Conservation (phyloP, 202 grass and related monocot species). For the Elaeis oleifera region DNA sequence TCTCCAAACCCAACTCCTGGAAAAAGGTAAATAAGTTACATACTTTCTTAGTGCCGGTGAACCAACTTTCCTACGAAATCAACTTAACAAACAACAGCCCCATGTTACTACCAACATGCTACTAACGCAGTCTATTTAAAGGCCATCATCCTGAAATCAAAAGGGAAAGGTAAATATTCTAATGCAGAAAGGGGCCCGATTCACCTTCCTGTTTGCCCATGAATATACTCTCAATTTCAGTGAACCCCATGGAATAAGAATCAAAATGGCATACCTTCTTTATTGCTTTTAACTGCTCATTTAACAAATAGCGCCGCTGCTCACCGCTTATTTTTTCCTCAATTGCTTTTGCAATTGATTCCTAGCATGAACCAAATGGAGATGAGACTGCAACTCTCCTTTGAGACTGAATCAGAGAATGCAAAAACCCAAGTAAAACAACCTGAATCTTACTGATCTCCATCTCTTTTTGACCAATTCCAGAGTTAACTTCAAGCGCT, state of each 20-base stretch:
- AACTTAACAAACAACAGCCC: too few relatives aligned
- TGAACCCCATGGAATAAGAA: too few relatives aligned
- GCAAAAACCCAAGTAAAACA: background rate
- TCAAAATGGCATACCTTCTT: conserved; percentile 53
- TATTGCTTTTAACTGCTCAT: conserved; percentile 97
- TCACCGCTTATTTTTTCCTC: conserved; percentile 99
- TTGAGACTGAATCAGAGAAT: conserved; percentile 9
- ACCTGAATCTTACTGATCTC: conserved; percentile 99
- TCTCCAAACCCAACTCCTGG: conserved; percentile 94
- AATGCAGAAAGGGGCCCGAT: too few relatives aligned
- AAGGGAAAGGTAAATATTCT: too few relatives aligned
- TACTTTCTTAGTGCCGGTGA: background rate
- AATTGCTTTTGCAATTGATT: conserved; percentile 99
- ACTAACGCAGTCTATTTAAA: too few relatives aligned
- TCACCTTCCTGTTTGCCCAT: too few relatives aligned
- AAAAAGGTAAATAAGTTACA: background rate
- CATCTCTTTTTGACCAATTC: conserved; percentile 96
- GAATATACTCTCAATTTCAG: too few relatives aligned
- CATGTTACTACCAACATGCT: too few relatives aligned
- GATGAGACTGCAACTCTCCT: conserved; percentile 5
- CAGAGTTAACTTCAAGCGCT: conserved; percentile 85
- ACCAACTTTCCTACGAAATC: too few relatives aligned
- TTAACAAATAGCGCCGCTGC: conserved; percentile 94
- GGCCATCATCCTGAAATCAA: too few relatives aligned
- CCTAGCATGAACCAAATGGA: conserved; percentile 38